Evolutionary conservation across 371 early-diverging fungal species (phyloP), one percentile per base, ranked within the genome.

Genomic region (Lichtheimia ornata): DNA sequence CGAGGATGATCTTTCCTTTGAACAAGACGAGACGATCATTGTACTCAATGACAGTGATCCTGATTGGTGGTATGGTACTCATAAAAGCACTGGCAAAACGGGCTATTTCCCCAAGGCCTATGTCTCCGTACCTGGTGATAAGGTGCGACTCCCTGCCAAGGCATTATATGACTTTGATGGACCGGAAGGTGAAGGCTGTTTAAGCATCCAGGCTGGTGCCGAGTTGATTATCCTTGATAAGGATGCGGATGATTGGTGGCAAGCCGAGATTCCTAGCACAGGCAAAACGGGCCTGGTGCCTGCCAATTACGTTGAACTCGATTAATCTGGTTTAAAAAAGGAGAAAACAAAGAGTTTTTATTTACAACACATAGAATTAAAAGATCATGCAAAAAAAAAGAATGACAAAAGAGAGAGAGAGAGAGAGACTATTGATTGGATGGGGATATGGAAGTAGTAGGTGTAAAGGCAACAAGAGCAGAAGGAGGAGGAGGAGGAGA

Each of bases 1-100:
- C 9, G 50, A 64, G 0, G 78, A 70, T 60, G 82, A 82, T 44
- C 53, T 82, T 24, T 50, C 58, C 14, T 82, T 82, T 58, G 61
- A 69, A 6, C 69, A 59, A 55, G 78, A 78, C 49, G 74, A 72
- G 44, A 45, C 68, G 24, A 73, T 82, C 51, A 51, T 74, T 20
- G 73, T 74, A 14, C 67, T 69, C 18, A 69, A 74, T 50, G 61
- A 66, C 24, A 59, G 61, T 7, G 69, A 71, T 62, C 68, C 66
- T 17, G 77, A 77, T 35, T 82, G 76, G 76, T 77, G 74, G 71
- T 71, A 62, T 42, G 73, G 76, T 52, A 65, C 62, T 2, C 55
- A 66, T 1, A 63, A 71, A 43, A 53, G 52, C n/a, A 62, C 63
- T 20, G 28, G 57, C 9, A 50, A 65, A 45, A 61, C 63, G 5